These are phyloP conservation scores for Brasilioporus rufonigricans DNA, from an alignment of 768 basidiomycete species.

Conservation along the genomic window DNA sequence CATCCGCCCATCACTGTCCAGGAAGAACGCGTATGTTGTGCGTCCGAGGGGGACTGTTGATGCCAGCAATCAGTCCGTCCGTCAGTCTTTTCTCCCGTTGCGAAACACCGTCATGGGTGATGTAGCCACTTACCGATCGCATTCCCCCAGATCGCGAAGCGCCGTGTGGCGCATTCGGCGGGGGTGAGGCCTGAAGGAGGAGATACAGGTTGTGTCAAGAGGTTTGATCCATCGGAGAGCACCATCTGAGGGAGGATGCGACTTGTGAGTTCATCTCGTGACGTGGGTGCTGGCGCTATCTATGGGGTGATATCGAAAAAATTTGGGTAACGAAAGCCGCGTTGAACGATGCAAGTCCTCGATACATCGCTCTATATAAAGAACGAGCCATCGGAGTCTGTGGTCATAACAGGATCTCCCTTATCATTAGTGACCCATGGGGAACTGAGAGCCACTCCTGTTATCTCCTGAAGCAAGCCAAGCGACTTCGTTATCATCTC, in stretches of 20 bases:
- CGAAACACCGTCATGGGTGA: background rate
- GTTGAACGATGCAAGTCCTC: no score
- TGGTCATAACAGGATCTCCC: no score
- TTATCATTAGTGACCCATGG: no score
- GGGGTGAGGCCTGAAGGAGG: slow-evolving; percentile 6
- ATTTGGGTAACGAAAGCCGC: background rate
- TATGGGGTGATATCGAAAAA: background rate
- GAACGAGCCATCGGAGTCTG: background rate
- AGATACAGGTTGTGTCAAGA: slow-evolving; percentile 24
- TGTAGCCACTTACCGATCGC: slow-evolving; percentile 34
- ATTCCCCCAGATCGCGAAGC: slow-evolving; percentile 40
- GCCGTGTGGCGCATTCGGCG: slow-evolving; percentile 27
- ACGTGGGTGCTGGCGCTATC: background rate
- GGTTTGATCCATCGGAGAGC: slow-evolving; percentile 33
- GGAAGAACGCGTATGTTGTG: background rate
- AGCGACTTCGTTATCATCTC: no score
- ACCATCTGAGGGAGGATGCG: slow-evolving; percentile 18
- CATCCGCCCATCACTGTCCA: slow-evolving; percentile 43
- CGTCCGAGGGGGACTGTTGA: no score
- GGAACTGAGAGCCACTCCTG: no score
- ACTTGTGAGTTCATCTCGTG: background rate
- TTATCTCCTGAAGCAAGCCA: no score
- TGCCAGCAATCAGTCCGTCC: background rate
- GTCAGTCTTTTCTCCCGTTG: background rate
- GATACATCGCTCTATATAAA: background rate